These are phyloP conservation scores for Plasmodium sp. DNA, from an alignment of 169 alveolate genomes.

Conservation along the genomic window DNA sequence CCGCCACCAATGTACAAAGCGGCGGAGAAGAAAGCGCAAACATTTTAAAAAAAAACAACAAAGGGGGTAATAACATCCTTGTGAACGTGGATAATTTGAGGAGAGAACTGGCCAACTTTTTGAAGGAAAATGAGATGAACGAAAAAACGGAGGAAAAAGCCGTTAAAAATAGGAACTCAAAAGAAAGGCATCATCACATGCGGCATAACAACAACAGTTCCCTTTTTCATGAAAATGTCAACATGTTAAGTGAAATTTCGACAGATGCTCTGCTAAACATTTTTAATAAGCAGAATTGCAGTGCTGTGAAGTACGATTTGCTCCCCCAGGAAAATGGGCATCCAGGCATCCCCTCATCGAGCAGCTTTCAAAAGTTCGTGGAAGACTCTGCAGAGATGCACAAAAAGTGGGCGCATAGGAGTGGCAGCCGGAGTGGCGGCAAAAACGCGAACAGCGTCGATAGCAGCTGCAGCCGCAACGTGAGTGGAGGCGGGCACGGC, in stretches of 20 bases:
- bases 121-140: conserved; percentile 5
- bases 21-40: background rate
- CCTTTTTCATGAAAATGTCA: conserved; percentile 4
- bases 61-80: background rate
- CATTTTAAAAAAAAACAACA: conserved; percentile 4
- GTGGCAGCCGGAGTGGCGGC: background rate
- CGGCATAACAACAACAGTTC: background rate
- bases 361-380: background rate
- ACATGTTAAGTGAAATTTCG: background rate
- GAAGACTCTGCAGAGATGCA: background rate
- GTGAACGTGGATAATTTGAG: conserved; percentile 1
- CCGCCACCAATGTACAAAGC: background rate
- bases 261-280: background rate
- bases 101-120: background rate
- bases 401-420: background rate
- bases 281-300: background rate
- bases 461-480: background rate
- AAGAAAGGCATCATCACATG: background rate
- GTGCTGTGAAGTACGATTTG: background rate
- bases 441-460: background rate
- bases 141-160: background rate
- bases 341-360: background rate
- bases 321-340: background rate
- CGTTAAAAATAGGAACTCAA: conserved; percentile 6
- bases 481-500: background rate